Evolutionary conservation across 371 early-diverging fungal genomes (phyloP), one percentile per base, ranked within the genome.

Genomic region (Mucor plumbeus): DNA sequence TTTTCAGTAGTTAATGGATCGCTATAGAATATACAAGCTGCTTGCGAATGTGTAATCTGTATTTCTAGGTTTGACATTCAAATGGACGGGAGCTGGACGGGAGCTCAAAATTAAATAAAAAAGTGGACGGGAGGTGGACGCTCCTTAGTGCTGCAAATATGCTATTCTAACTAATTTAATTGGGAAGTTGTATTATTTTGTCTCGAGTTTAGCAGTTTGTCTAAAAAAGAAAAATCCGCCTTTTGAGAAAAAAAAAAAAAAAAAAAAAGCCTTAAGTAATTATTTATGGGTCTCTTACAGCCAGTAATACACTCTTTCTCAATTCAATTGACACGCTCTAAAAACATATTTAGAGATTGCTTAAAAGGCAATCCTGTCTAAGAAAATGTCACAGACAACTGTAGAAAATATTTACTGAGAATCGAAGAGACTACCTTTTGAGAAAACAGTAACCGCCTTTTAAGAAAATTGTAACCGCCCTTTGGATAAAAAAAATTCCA

Each of bases 61-160:
- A 64, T 41, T 11, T 64, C 64, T 64, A 40, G 56, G 41, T 56
- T 64, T 64, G 64, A 64, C 54, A 63, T 63, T 63, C 63, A 63
- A 63, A 54, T 36, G 38, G 38, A 36, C 38, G 38, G 38, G 38
- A 36, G 38, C 6, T 36, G 38, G 38, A 59, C 61, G 43, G 33
- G 5, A 43, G 44, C 26, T 59, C 5, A 26, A 59, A 44, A 44
- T n/a, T 6, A 44, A 44, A 44, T 4, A 36, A 36, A 36, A 36
- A 36, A 36, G 38, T 57, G 57, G 57, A 57, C 57, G 57, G 57
- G 57, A 57, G 57, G 57, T 57, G 57, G 57, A 38, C 38, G 35
- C n/a, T n/a, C n/a, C 56, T 55, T 55, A 55, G 56, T 34, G 56
- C 56, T 55, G 35, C 33, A 55, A 55, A 55, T 55, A 55, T 59